Evolutionary conservation across 2,329 filamentous ascomycete species (phyloP).

Genomic region (Alternaria longipes): DNA sequence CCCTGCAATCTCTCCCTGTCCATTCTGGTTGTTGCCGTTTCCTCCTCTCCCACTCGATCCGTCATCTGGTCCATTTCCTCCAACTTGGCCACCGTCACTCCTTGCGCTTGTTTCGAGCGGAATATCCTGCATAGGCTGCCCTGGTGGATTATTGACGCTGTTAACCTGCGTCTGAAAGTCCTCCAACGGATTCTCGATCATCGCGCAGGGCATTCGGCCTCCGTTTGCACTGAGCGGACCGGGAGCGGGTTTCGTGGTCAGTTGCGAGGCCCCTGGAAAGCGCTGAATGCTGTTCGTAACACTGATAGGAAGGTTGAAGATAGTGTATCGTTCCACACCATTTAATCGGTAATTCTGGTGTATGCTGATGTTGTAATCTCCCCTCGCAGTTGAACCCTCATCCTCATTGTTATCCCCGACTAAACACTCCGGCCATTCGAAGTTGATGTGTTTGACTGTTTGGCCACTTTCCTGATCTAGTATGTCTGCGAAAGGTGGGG

Average conservation of each 20-base stretch:
- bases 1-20: constrained; percentile 21
- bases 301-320: constrained; percentile 74
- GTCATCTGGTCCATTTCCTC: constrained; percentile 29
- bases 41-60: constrained; percentile 6
- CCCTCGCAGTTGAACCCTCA: constrained; percentile 60
- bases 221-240: constrained; percentile 48
- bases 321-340: constrained; percentile 70
- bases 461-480: constrained; percentile 70
- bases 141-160: constrained; percentile 47
- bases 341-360: constrained; percentile 75
- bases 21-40: constrained; percentile 5
- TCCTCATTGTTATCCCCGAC: constrained; percentile 65
- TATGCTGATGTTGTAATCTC: constrained; percentile 75
- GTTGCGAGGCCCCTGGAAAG: constrained; percentile 44
- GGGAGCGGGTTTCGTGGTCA: constrained; percentile 44
- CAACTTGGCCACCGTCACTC: constrained; percentile 41
- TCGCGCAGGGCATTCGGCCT: constrained; percentile 42
- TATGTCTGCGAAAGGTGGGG: constrained; percentile 67
- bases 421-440: constrained; percentile 75
- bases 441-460: constrained; percentile 78
- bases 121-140: constrained; percentile 43
- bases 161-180: constrained; percentile 31
- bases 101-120: constrained; percentile 34
- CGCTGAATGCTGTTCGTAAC: constrained; percentile 70
- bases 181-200: constrained; percentile 42